Conservation (phyloP, 441 rosid species). For the Capsella rubella region DNA sequence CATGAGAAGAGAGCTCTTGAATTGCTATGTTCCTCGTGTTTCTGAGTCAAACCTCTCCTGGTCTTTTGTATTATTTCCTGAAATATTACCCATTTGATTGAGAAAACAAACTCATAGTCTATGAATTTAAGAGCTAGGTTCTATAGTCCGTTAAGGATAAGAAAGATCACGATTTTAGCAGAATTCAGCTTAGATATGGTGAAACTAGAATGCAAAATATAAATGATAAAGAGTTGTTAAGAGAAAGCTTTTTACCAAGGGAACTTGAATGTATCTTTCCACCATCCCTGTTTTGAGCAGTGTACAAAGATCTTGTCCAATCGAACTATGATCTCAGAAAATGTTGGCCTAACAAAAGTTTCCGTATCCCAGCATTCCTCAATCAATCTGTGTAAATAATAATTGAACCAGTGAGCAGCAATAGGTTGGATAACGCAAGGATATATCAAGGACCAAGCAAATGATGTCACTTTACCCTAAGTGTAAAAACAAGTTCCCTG, state of each 20-base stretch:
- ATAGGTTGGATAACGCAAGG: slow-evolving; percentile 7
- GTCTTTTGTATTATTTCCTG: slow-evolving; percentile 38
- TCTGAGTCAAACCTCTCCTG: slow-evolving; percentile 8
- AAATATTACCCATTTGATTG: slow-evolving; percentile 27
- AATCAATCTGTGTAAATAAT: slow-evolving; percentile 59
- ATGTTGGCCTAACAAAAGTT: slow-evolving; percentile 70
- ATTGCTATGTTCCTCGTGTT: slow-evolving; percentile 29
- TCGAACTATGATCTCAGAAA: slow-evolving; percentile 80
- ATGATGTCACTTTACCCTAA: slow-evolving; percentile 12
- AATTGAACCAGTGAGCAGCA: slow-evolving; percentile 15
- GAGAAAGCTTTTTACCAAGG: slow-evolving; percentile 57
- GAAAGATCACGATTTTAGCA: not conserved
- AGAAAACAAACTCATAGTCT: slow-evolving; percentile 20
- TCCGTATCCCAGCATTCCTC: slow-evolving; percentile 87
- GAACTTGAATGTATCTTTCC: slow-evolving; percentile 86
- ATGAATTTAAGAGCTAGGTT: slow-evolving; percentile 18
- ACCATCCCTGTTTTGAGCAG: slow-evolving; percentile 86
- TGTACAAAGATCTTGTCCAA: slow-evolving; percentile 62
- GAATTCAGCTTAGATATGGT: not conserved
- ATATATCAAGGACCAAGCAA: slow-evolving; percentile 21
- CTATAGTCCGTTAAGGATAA: slow-evolving; percentile 7
- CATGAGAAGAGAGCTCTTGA: slow-evolving; percentile 34
- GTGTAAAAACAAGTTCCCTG: not conserved
- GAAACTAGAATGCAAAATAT: slow-evolving; percentile 6
- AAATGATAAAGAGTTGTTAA: slow-evolving; percentile 21